Percentiles rank a stretch among this genome's conserved stretches.
These are phyloP conservation scores for Aspergillus pseudoviridinutans DNA, from an alignment of 2,329 filamentous ascomycete genomes.

Conservation along the genomic window DNA sequence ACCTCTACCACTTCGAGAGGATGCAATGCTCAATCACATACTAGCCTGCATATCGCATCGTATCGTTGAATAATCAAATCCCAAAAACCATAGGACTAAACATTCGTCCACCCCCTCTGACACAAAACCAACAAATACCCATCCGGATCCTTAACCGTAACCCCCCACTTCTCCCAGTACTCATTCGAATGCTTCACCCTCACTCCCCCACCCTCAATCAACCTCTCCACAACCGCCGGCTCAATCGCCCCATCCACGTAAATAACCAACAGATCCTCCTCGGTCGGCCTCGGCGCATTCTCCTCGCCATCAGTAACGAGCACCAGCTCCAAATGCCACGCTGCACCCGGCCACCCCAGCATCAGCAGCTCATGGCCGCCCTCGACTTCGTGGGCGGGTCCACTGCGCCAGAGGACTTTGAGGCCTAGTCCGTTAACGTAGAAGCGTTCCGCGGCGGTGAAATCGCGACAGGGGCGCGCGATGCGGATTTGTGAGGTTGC, in stretches of 20 bases:
- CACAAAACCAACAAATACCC: conserved; percentile 44
- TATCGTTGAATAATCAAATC: too few species aligned
- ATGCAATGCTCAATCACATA: too few species aligned
- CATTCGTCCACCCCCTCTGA: conserved; percentile 10
- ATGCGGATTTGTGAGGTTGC: not conserved
- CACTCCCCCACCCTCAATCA: conserved; percentile 24
- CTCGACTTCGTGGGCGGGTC: conserved; percentile 8
- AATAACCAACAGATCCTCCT: not conserved
- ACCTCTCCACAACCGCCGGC: not conserved
- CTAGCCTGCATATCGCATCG: too few species aligned
- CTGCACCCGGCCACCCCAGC: conserved; percentile 36
- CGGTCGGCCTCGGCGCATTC: not conserved
- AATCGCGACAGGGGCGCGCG: not conserved
- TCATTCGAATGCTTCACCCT: conserved; percentile 41
- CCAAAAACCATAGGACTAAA: not conserved
- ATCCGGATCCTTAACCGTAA: conserved; percentile 46
- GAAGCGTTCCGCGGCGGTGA: not conserved
- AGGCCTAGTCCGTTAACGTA: not conserved
- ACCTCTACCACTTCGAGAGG: too few species aligned
- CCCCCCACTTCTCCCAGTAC: conserved; percentile 45
- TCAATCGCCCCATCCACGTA: not conserved
- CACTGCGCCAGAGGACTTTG: not conserved
- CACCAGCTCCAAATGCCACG: conserved; percentile 46
- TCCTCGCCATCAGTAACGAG: conserved; percentile 36
- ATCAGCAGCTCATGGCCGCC: conserved; percentile 40